Evolutionary conservation across 805 yeast species (phyloP), one percentile per base, ranked within the genome.

Genomic region (Wickerhamomyces ciferrii): DNA sequence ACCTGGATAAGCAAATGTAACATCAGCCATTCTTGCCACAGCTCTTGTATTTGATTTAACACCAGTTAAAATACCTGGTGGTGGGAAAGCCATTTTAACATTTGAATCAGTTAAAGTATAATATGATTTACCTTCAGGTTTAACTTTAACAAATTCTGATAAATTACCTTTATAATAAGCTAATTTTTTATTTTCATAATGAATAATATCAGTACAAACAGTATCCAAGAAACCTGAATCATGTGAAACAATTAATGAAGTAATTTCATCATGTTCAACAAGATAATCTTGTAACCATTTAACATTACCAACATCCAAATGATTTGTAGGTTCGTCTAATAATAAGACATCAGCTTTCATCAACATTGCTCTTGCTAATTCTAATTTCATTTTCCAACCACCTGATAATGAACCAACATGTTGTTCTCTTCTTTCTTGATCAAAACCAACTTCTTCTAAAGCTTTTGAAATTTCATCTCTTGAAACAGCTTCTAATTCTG

Each of bases 321-420:
- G 99, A 72, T 92, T 92, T 54, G 99, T 92, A 67, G 99, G 99
- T 79, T 92, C 99, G 70, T 92, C 99, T 62, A 92, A 77, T 57
- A 92, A 75, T 60, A 92, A 77, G 46, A 92, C 91, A 70, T 92
- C 99, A 32, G 98, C 99, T 68, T 84, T 89, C 89, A 90, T 87
- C 57, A 92, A 75, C 97, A 92, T 91, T 34, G 98, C 99, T 72
- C 97, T 84, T n/a, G 98, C 99, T 61, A 92, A 76, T 70, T 91
- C 98, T 56, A 92, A 78, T 72, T 92, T 92, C 99, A 92, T 92
- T 71, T 94, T 94, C 99, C 99, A 92, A 68, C 99, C 99, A 69
- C 99, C 99, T 39, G 97, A 88, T 49, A 92, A 74, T 2, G 97
- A 87, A 36, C 97, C 97, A 48, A 94, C 97, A 41, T 87, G 79